These are phyloP conservation scores for Rhodotorula glutinis DNA, from an alignment of 1,284 basidiomycete species.

Conservation along the genomic window DNA sequence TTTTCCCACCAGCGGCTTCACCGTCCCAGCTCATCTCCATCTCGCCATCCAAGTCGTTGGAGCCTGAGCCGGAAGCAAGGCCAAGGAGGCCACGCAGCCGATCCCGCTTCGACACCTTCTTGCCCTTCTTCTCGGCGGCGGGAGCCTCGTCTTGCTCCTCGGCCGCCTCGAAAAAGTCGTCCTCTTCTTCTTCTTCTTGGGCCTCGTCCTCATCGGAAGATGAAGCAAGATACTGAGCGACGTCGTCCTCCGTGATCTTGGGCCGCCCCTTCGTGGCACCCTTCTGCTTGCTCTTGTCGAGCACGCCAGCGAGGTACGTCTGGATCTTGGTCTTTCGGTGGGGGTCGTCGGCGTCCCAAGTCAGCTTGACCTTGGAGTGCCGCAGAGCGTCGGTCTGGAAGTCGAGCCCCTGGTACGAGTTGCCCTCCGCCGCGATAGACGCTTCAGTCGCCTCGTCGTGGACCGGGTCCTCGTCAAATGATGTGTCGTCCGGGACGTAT, in stretches of 20 bases:
- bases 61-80: constrained; percentile 19
- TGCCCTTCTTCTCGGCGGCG: constrained; percentile 18
- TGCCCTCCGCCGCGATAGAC: constrained; percentile 60
- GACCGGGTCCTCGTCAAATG: constrained; percentile 70
- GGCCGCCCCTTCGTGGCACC: constrained; percentile 53
- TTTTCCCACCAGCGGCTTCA: constrained; percentile 13
- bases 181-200: constrained; percentile 46
- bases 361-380: constrained; percentile 95
- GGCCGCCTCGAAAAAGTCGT: constrained; percentile 36
- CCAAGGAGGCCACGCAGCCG: constrained; percentile 33
- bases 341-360: constrained; percentile 98
- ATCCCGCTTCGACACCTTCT: constrained; percentile 27
- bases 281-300: constrained; percentile 36
- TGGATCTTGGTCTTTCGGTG: constrained; percentile 60
- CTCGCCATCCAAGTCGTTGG: neutral
- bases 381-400: constrained; percentile 96
- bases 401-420: constrained; percentile 74
- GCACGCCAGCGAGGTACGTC: constrained; percentile 42
- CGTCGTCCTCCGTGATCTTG: constrained; percentile 85
- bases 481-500: constrained; percentile 89
- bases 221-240: constrained; percentile 76
- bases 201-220: constrained; percentile 59
- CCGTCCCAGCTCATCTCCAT: constrained; percentile 35
- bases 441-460: constrained; percentile 58
- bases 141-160: constrained; percentile 23